Conservation (phyloP, 345 rosid genomes). For the Populus deltoides region DNA sequence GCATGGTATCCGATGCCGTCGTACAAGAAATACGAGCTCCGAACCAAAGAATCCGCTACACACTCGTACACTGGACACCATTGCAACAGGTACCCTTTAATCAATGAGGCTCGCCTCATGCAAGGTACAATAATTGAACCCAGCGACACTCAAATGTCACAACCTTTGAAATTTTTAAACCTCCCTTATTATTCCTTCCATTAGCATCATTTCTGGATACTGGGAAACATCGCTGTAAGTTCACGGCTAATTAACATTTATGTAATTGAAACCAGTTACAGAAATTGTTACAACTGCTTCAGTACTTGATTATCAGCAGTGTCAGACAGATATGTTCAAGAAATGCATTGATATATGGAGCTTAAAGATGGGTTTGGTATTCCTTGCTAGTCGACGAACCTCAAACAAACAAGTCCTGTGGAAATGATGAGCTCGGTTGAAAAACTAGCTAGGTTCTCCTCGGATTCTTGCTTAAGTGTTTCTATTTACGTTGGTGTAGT, state of each 20-base stretch:
- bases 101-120: background rate
- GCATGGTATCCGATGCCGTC: background rate
- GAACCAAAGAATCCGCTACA: background rate
- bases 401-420: background rate
- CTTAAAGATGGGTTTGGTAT: background rate
- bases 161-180: background rate
- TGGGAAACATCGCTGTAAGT: background rate
- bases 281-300: background rate
- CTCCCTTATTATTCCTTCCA: background rate
- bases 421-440: background rate
- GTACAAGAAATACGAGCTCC: no score
- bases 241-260: background rate
- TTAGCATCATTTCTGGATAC: background rate
- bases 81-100: background rate
- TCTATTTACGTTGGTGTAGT: background rate
- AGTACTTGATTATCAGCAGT: background rate
- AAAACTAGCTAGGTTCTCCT: background rate
- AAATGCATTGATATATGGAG: background rate
- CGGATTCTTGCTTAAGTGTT: background rate
- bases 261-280: background rate
- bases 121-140: slow-evolving; percentile 16
- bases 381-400: background rate
- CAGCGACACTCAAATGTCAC: background rate
- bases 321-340: background rate
- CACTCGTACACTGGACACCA: background rate